These are phyloP conservation scores for Xylaria polymorpha DNA, from an alignment of 2,329 filamentous ascomycete genomes.

Conservation along the genomic window DNA sequence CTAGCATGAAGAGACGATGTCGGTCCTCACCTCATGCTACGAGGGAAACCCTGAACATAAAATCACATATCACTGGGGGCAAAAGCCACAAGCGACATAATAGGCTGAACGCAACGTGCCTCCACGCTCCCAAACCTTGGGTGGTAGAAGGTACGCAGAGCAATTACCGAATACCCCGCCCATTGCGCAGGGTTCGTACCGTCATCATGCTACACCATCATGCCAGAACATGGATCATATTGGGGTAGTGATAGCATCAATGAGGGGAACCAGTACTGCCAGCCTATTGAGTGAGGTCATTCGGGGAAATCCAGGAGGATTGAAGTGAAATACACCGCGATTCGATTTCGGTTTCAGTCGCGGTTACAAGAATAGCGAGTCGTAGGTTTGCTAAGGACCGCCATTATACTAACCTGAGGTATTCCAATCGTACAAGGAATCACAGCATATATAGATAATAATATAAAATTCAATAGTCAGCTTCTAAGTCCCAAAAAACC, in stretches of 20 bases:
- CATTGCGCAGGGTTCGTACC: neutral
- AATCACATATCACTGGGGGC: neutral
- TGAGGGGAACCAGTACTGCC: slow-evolving; percentile 22
- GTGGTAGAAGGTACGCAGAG: neutral
- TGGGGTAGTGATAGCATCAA: slow-evolving; percentile 11
- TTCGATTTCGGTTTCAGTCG: too few species aligned
- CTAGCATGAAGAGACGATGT: neutral
- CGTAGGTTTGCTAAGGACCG: neutral
- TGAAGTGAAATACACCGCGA: neutral
- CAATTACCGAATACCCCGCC: slow-evolving; percentile 30
- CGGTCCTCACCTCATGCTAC: neutral
- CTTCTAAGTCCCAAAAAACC: slow-evolving; percentile 36
- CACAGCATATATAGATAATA: too few species aligned
- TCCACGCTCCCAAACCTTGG: too few species aligned
- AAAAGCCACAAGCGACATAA: slow-evolving; percentile 6
- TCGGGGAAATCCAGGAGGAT: too few species aligned
- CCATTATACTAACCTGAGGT: neutral
- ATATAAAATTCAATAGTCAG: neutral
- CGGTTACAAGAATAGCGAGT: neutral
- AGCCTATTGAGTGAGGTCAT: too few species aligned
- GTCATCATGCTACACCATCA: neutral
- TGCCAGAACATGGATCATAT: neutral
- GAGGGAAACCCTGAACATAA: neutral
- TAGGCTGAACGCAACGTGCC: slow-evolving; percentile 27
- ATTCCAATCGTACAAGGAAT: too few species aligned